Evolutionary conservation across 2,329 filamentous ascomycete genomes (phyloP), one percentile per base, ranked within the genome.

Genomic region (Colletotrichum tanaceti): DNA sequence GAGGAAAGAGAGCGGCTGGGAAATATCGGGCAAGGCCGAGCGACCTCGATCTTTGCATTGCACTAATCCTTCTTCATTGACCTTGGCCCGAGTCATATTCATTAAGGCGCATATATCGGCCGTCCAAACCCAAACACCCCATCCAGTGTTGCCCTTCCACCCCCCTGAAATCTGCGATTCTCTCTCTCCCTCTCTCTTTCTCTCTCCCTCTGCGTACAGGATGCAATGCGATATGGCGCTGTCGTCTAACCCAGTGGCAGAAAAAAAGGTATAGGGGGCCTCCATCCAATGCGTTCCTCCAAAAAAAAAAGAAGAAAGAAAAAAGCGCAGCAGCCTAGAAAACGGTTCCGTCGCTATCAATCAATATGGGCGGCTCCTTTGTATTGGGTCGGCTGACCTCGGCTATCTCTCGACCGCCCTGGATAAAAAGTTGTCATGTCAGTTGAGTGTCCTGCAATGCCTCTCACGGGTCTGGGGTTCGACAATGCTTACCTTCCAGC

Each of bases 331-430:
- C 46, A 28, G 16, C 32, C 78, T 89, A 97, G 78, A 99, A 98
- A 72, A 99, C 93, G 28, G 96, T 98, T 71, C 96, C 96, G 78
- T 99, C 96, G 72, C 93, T 97, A 73, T 97, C 87, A 74, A 98
- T 98, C 82, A 98, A 90, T 76, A 99, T 98, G 5, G 96, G 96
- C 39, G 95, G 93, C 78, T 97, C 93, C 82, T 96, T 97, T 60
- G 96, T 98, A 76, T 98, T 98, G 24, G 96, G 96, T 73, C 96
- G 87, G 73, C 93, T 95, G 72, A 98, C 93, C 82, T 98, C 95
- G 71, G 96, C 96, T 77, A 98, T 92, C 82, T 98, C 96, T 76
- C 96, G 90, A 68, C 96, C 96, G 74, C 95, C 95, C 94, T 88
- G 28, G 28, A 28, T 28, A 28, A 67, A 63, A 60, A 71, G 13